Conservation (phyloP, 495 filamentous ascomycete genomes). For the Penicillium robsamsonii region DNA sequence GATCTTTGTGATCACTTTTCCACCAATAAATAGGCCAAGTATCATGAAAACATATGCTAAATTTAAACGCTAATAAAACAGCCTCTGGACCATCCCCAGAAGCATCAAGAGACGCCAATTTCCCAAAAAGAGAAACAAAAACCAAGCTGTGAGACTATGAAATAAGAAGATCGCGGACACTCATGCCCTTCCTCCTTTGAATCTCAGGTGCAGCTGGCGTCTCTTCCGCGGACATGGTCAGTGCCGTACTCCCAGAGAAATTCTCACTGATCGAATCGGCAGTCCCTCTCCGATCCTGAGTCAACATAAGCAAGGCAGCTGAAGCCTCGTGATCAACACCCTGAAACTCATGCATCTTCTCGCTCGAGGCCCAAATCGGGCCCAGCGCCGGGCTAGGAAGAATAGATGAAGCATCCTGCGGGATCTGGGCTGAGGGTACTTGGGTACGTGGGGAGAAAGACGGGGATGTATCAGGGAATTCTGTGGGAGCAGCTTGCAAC, state of each 20-base stretch:
- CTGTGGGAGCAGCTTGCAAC: constrained; percentile 22
- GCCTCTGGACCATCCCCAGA: background rate
- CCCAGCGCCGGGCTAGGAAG: constrained; percentile 45
- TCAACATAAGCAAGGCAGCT: constrained; percentile 76
- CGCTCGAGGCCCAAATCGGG: constrained; percentile 28
- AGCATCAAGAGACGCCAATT: background rate
- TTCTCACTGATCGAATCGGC: constrained; percentile 35
- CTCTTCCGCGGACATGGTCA: constrained; percentile 8
- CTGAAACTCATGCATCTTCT: constrained; percentile 28
- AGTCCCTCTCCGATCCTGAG: constrained; percentile 59
- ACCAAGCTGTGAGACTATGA: constrained; percentile 31
- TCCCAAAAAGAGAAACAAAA: background rate
- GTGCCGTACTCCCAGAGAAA: constrained; percentile 18
- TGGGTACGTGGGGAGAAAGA: constrained; percentile 40
- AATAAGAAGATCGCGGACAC: constrained; percentile 75
- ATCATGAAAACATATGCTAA: background rate
- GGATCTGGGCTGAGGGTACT: constrained; percentile 28
- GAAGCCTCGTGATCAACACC: constrained; percentile 75
- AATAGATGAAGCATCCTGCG: constrained; percentile 34
- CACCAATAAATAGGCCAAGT: no score
- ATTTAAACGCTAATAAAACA: constrained; percentile 3
- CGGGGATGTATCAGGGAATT: constrained; percentile 36
- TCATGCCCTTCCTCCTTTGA: constrained; percentile 58
- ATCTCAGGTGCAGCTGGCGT: constrained; percentile 9
- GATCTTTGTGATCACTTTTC: background rate